phyloP scores from a whole-genome alignment of 2,329 filamentous ascomycete genomes.

The Verticillium nubilum region DNA sequence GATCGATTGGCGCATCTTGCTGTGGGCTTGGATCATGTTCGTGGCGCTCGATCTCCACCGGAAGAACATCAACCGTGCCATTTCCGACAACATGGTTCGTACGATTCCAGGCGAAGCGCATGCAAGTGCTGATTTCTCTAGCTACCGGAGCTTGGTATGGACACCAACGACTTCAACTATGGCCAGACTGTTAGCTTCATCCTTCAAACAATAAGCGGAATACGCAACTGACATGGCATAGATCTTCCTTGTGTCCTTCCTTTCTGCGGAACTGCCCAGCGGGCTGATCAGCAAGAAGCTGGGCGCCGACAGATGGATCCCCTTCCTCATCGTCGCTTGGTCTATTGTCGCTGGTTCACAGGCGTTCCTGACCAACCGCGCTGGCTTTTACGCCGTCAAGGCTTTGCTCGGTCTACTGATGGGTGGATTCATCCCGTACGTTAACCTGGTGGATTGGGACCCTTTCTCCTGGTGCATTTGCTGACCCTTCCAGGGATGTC shows the following conservation, averaged over 20 bases:
- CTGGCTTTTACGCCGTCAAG: constrained; percentile 34
- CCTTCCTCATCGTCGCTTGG: constrained; percentile 34
- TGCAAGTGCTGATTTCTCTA: constrained; percentile 14
- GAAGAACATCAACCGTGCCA: constrained; percentile 38
- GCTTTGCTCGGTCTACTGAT: constrained; percentile 39
- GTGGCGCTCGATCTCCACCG: constrained; percentile 39
- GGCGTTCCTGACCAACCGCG: constrained; percentile 26
- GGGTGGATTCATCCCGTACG: constrained; percentile 45
- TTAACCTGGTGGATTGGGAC: not conserved
- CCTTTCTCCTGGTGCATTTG: not conserved
- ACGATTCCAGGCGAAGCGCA: constrained; percentile 4
- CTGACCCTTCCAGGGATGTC: constrained; percentile 15
- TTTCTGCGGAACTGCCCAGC: constrained; percentile 42
- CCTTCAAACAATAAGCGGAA: not conserved
- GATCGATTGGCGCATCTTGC: constrained; percentile 39
- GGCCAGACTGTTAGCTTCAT: constrained; percentile 26
- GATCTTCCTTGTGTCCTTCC: constrained; percentile 38
- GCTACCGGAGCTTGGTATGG: constrained; percentile 32
- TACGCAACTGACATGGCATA: constrained; percentile 10
- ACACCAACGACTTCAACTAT: constrained; percentile 40
- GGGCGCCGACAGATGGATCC: constrained; percentile 41
- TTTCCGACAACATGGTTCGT: constrained; percentile 30
- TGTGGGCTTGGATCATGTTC: constrained; percentile 43
- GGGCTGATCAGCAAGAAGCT: constrained; percentile 45
- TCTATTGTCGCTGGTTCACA: constrained; percentile 32